phyloP scores from a whole-genome alignment of 1,284 basidiomycete genomes.

The Apiotrichum brassicae region DNA sequence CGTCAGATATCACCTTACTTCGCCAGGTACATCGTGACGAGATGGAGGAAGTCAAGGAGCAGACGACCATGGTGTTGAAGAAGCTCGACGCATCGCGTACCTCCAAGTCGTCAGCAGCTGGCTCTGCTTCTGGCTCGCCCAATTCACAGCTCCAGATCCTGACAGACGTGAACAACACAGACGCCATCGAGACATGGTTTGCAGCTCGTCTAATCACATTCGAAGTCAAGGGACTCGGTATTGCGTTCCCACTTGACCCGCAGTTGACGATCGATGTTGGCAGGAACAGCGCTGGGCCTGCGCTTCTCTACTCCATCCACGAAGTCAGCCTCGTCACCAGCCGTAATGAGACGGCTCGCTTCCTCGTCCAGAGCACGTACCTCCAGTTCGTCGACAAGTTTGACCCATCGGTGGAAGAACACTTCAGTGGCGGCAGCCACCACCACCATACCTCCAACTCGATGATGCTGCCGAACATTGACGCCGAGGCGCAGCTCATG shows the following conservation, averaged over 20 bases:
- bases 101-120: background rate
- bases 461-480: slow-evolving; percentile 57
- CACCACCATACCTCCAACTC: slow-evolving; percentile 67
- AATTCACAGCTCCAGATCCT: background rate
- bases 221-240: slow-evolving; percentile 63
- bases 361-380: slow-evolving; percentile 62
- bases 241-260: slow-evolving; percentile 66
- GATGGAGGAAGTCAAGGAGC: slow-evolving; percentile 70
- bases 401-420: slow-evolving; percentile 59
- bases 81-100: slow-evolving; percentile 28
- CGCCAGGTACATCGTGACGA: slow-evolving; percentile 68
- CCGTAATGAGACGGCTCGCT: slow-evolving; percentile 70
- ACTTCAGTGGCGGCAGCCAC: slow-evolving; percentile 62
- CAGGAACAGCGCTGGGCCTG: slow-evolving; percentile 54
- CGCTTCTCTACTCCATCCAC: slow-evolving; percentile 75
- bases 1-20: slow-evolving; percentile 67
- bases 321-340: slow-evolving; percentile 65
- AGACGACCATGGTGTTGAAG: slow-evolving; percentile 62
- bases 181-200: slow-evolving; percentile 54
- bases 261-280: slow-evolving; percentile 50
- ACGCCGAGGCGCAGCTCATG: slow-evolving; percentile 67
- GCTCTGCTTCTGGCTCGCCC: background rate
- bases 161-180: background rate
- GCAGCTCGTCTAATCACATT: slow-evolving; percentile 61
- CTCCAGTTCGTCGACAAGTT: slow-evolving; percentile 83